Conservation (phyloP, 139 green algal species). For the Mesotaenium endlicherianum region DNA sequence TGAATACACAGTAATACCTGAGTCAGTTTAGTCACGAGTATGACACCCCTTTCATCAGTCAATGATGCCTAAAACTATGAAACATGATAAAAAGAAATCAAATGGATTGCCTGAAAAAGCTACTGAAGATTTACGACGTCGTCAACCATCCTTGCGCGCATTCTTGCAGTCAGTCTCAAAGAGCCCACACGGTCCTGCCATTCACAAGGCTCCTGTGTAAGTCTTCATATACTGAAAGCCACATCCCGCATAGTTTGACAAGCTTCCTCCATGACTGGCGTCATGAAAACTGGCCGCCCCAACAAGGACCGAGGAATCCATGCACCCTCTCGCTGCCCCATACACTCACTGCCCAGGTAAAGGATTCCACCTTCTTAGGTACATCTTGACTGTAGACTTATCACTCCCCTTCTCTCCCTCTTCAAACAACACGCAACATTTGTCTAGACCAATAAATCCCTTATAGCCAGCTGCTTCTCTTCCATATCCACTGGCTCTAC, state of each 20-base stretch:
- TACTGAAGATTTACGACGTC: neutral
- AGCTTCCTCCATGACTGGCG: too few species aligned
- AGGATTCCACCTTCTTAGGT: neutral
- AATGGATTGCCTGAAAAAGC: neutral
- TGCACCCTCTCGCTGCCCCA: neutral
- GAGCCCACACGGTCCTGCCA: conserved; percentile 31
- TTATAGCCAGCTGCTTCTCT: too few species aligned
- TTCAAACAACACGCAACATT: too few species aligned
- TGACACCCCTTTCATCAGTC: neutral
- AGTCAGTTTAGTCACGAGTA: neutral
- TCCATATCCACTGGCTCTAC: too few species aligned
- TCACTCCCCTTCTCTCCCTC: too few species aligned
- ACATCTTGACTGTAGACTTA: too few species aligned
- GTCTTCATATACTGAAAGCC: neutral
- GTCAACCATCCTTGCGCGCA: neutral
- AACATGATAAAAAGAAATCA: neutral
- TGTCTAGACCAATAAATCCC: too few species aligned
- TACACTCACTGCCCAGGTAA: neutral
- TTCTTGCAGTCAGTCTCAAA: conserved; percentile 39
- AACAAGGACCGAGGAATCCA: neutral
- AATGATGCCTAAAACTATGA: neutral
- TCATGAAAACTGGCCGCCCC: neutral
- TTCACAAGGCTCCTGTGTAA: neutral
- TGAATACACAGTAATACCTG: neutral
- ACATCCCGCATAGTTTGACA: too few species aligned